Evolutionary conservation across 805 yeast species (phyloP).

Genomic region (Candida montana): DNA sequence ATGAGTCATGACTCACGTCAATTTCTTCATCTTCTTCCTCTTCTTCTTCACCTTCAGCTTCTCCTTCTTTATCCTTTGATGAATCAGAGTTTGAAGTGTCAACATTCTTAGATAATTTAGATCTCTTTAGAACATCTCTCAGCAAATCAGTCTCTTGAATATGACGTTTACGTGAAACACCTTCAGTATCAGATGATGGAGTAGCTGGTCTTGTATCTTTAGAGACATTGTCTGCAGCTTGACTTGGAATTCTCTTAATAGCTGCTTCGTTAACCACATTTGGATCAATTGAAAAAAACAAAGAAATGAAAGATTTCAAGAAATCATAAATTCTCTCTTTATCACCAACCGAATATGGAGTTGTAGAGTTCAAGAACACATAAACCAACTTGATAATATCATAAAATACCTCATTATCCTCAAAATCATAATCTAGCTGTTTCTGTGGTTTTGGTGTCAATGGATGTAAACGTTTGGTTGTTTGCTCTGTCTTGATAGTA

Average conservation of each 20-base stretch:
- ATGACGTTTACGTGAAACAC: slow-evolving; percentile 27
- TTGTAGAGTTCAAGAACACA: slow-evolving; percentile 59
- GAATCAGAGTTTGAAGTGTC: slow-evolving; percentile 20
- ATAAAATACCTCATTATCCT: slow-evolving; percentile 61
- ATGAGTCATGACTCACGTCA: slow-evolving; percentile 22
- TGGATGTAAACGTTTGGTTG: slow-evolving; percentile 80
- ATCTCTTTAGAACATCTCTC: slow-evolving; percentile 54
- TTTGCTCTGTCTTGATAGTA: slow-evolving; percentile 86
- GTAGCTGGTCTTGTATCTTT: slow-evolving; percentile 1
- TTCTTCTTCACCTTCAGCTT: slow-evolving; percentile 23
- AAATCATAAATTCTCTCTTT: slow-evolving; percentile 71
- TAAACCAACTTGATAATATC: slow-evolving; percentile 70
- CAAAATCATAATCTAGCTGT: slow-evolving; percentile 56
- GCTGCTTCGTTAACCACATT: slow-evolving; percentile 40
- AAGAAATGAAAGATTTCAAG: slow-evolving; percentile 60
- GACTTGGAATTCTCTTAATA: slow-evolving; percentile 26
- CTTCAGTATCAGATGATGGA: slow-evolving; percentile 14
- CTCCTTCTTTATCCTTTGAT: slow-evolving; percentile 1
- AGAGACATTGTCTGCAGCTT: slow-evolving; percentile 4
- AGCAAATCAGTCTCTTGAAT: slow-evolving; percentile 47
- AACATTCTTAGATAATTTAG: slow-evolving; percentile 35
- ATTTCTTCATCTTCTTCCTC: slow-evolving; percentile 20
- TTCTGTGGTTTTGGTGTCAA: slow-evolving; percentile 82
- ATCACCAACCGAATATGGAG: slow-evolving; percentile 75
- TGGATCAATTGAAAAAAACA: slow-evolving; percentile 62